Base-by-base conservation (phyloP, 2,329 filamentous ascomycete species). In the Trichoderma sp. region DNA sequence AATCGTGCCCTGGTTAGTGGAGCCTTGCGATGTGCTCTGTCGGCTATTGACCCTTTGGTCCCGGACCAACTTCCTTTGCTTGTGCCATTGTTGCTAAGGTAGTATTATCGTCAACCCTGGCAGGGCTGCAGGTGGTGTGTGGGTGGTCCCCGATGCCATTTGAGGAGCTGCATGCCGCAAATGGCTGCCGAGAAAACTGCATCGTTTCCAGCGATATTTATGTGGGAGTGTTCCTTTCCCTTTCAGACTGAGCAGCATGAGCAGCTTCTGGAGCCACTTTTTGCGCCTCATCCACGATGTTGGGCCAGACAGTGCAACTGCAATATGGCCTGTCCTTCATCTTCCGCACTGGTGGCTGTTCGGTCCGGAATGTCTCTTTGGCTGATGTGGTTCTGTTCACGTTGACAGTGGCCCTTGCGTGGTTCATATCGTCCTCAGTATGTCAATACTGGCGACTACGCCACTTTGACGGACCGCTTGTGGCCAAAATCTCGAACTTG, bases 401-500 rank as follows among this genome's bases (percentile, higher is more conserved):
- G 3, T 44, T 14, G 10, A 28, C 28, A 24, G 15, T 24, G n/a
- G 17, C 24, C 17, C 5, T 39, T 41, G 34, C 14, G 15, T 60
- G 57, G 57, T 50, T 60, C n/a, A 17, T 60, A 28, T 39, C 34
- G 24, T 48, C 57, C 2, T 60, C 57, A 12, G 19, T 45, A 60
- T 34, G 47, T 41, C 52, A 58, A 26, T 64, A 64, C 45, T 52
- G 52, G 17, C 54, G 55, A 12, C 63, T 64, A 34, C 63, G 45
- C 24, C 50, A 64, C 19, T 63, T 66, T 52, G 64, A 68, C 54
- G 59, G 57, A 24, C 64, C 51, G n/a, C 41, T 54, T 5, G 21
- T 63, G 26, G 39, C 63, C 26, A 54, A 47, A 15, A 30, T 64
- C 21, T 64, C 63, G 15, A 56, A 48, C n/a, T 45, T 59, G 15